A percentile compares a stretch with the other conserved stretches of the same genome.
phyloP scores from a whole-genome alignment of 192 early-diverging fungal genomes.

The Gaertneriomyces semiglobifer region DNA sequence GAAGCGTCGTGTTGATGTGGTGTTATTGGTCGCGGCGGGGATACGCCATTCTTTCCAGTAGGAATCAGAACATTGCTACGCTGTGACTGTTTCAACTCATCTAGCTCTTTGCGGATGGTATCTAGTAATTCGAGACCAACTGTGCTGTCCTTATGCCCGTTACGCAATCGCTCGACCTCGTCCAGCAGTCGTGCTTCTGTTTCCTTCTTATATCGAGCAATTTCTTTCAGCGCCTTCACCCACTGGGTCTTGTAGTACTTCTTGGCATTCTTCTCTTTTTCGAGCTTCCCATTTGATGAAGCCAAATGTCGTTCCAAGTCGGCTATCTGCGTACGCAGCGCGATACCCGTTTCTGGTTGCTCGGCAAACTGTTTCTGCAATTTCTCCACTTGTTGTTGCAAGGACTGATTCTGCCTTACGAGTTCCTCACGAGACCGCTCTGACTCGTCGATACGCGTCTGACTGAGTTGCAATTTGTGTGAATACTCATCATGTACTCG shows the following conservation, averaged over 20 bases:
- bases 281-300: constrained; percentile 25
- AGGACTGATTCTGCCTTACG: constrained; percentile 16
- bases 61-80: not conserved
- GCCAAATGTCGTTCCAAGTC: constrained; percentile 9
- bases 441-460: constrained; percentile 24
- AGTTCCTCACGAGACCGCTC: constrained; percentile 29
- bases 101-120: constrained; percentile 13
- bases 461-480: constrained; percentile 34
- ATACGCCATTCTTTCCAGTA: not conserved
- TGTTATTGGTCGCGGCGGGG: not conserved
- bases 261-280: constrained; percentile 27
- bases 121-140: constrained; percentile 20
- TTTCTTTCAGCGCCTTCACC: constrained; percentile 31
- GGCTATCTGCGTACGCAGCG: constrained; percentile 27
- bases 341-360: too few relatives aligned
- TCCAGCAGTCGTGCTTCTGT: constrained; percentile 21
- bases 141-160: constrained; percentile 21
- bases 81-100: constrained; percentile 13
- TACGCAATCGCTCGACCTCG: constrained; percentile 17
- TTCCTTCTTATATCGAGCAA: constrained; percentile 25
- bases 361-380: constrained; percentile 22
- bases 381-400: constrained; percentile 1
- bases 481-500: constrained; percentile 39
- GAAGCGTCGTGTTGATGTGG: not conserved
- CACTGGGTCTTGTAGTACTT: constrained; percentile 42